Evolutionary conservation across 164 flowering plant genomes (phyloP).

Genomic region (Stephania japonica): DNA sequence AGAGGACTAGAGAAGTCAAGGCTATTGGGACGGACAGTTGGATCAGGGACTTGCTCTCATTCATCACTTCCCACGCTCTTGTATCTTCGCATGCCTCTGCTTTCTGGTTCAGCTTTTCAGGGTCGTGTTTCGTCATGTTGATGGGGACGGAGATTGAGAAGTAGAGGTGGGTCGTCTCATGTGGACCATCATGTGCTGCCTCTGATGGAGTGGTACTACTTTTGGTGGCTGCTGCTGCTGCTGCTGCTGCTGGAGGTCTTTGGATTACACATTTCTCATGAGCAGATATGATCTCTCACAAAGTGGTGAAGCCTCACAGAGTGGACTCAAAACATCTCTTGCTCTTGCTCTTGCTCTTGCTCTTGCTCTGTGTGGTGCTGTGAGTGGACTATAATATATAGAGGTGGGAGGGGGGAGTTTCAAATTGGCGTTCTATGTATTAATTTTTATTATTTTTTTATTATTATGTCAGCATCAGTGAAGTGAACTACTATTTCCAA

Average conservation of each 20-base stretch:
- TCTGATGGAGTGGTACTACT: no score
- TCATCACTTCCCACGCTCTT: neutral
- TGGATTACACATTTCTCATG: slow-evolving; percentile 40
- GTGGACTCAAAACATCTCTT: neutral
- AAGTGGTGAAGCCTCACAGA: neutral
- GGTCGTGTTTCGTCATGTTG: slow-evolving; percentile 1
- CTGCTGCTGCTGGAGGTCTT: slow-evolving; percentile 8
- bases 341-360: no score
- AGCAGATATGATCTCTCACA: neutral
- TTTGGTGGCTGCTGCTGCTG: neutral
- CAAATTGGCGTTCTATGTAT: no score
- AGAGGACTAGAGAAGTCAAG: slow-evolving; percentile 62
- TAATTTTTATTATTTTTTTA: no score
- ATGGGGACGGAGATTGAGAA: slow-evolving; percentile 27
- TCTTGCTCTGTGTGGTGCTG: no score
- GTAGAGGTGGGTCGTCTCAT: slow-evolving; percentile 22
- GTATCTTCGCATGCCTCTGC: no score
- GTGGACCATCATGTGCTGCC: slow-evolving; percentile 19
- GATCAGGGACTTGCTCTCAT: slow-evolving; percentile 50
- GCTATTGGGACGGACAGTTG: slow-evolving; percentile 66
- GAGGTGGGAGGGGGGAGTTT: neutral
- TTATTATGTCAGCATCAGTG: neutral
- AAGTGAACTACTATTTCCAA: neutral
- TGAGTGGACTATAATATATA: slow-evolving; percentile 3
- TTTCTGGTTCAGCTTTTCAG: neutral